These are phyloP conservation scores for Flaveria brownii DNA, from an alignment of 129 eudicot species.

Conservation along the genomic window DNA sequence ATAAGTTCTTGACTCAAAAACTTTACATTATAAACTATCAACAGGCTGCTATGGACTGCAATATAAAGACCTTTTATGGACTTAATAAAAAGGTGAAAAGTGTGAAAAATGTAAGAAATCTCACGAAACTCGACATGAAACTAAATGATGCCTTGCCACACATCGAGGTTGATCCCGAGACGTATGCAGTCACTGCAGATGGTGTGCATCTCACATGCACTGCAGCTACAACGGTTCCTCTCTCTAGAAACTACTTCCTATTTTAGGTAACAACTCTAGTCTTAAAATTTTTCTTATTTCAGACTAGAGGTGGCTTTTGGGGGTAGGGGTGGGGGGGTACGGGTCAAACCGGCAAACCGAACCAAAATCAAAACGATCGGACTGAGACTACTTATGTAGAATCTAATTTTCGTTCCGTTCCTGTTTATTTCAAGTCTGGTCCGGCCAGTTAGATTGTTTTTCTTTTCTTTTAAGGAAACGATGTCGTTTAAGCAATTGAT, in stretches of 20 bases:
- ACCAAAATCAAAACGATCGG: neutral
- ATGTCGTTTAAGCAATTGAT: neutral
- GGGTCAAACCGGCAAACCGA: neutral
- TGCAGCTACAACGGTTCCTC: conserved; percentile 81
- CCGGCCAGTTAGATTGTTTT: neutral
- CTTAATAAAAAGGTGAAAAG: conserved; percentile 78
- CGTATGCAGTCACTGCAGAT: conserved; percentile 77
- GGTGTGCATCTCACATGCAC: conserved; percentile 68
- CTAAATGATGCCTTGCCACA: conserved; percentile 87
- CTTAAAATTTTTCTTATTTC: neutral
- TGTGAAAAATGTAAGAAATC: conserved; percentile 68
- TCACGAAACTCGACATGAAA: conserved; percentile 91
- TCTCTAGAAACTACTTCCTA: conserved; percentile 81
- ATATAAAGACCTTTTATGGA: conserved; percentile 59
- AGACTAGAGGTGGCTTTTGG: neutral
- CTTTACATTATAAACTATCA: conserved; percentile 3
- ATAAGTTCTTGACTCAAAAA: neutral
- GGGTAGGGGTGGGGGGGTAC: no score
- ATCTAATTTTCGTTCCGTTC: neutral
- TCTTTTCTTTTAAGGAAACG: neutral
- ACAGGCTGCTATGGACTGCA: conserved; percentile 75
- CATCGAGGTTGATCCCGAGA: conserved; percentile 88
- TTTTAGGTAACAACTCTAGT: conserved; percentile 44
- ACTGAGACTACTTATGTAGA: neutral
- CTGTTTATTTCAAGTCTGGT: neutral